These are phyloP conservation scores for Dimargaris verticillata DNA, from an alignment of 192 early-diverging fungal species.

Conservation along the genomic window DNA sequence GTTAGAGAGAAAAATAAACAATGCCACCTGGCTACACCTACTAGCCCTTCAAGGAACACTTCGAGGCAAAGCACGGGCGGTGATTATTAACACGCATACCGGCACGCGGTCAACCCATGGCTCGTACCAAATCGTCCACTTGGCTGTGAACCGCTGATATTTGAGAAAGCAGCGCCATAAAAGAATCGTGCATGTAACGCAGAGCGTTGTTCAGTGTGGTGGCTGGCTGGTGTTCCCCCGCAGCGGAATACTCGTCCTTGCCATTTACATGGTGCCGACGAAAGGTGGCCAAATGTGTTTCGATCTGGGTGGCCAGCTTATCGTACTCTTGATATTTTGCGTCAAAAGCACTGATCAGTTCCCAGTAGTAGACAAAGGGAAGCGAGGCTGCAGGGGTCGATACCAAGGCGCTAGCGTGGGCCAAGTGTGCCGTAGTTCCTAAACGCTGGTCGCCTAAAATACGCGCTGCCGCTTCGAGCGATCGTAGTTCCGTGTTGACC, in stretches of 20 bases:
- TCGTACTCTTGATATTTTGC: slow-evolving; percentile 4
- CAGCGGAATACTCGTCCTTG: neutral
- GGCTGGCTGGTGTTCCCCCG: neutral
- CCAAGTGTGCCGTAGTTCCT: neutral
- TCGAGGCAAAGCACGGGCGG: too few species aligned
- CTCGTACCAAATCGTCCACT: neutral
- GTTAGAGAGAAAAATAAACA: too few species aligned
- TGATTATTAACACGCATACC: too few species aligned
- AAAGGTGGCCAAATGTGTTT: neutral
- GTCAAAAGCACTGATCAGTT: neutral
- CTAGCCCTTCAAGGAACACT: too few species aligned
- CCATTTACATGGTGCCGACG: too few species aligned
- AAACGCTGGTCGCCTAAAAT: neutral
- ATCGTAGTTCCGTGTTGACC: slow-evolving; percentile 6
- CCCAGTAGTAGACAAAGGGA: slow-evolving; percentile 6
- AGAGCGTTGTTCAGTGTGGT: slow-evolving; percentile 2
- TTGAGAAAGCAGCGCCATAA: slow-evolving; percentile 1
- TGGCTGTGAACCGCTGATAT: neutral
- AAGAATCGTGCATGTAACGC: slow-evolving; percentile 9
- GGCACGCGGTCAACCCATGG: too few species aligned
- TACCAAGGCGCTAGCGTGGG: neutral
- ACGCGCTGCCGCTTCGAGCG: slow-evolving; percentile 1
- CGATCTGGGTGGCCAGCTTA: slow-evolving; percentile 1
- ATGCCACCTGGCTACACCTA: too few species aligned
- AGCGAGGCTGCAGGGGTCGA: neutral